Base-by-base conservation (phyloP, 164 flowering plant species). In the grape (Vitis vinifera) region DNA sequence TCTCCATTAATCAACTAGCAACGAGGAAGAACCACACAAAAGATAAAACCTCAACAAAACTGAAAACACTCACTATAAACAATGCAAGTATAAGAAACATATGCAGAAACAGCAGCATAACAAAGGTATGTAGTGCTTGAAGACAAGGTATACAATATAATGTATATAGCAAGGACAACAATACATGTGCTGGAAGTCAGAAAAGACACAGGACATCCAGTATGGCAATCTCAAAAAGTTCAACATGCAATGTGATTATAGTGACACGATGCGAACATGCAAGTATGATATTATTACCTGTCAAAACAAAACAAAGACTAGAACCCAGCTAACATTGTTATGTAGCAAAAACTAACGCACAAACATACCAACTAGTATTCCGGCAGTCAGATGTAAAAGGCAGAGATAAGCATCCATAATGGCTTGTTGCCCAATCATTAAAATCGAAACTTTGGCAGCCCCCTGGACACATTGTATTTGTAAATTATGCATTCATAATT, bases 361-460 rank as follows among this genome's bases (percentile, higher is more conserved):
- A 62, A 59, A 66, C 90, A 78, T 84, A 95, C 99, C 98, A 77
- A 95, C 99, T 68, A 93, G 73, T 62, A 95, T 93, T 65, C 99
- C 99, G 29, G 98, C 98, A 56, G 98, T 93, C 73, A 95, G 83
- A 87, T 95, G 99, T 76, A 95, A 66, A 76, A 95, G 97, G 78
- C 99, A 95, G 66, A 95, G 89, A 83, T 95, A 95, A 59, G 99
- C 94, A 88, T 95, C 99, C 92, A 95, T 89, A 63, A 95, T 95
- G 51, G 97, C 97, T 75, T 95, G 99, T 73, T 95, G 99, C 64
- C 99, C 99, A 66, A 95, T 89, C 93, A 87, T 87, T 70, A 87
- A 55, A 70, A 95, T 84, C 52, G 99, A 95, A 74, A 95, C 96
- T 84, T 95, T 95, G 71, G 98, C 97, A 78, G 99, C 96, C 14